These are phyloP conservation scores for Monascus ruber DNA, from an alignment of 2,329 filamentous ascomycete species.

Conservation along the genomic window DNA sequence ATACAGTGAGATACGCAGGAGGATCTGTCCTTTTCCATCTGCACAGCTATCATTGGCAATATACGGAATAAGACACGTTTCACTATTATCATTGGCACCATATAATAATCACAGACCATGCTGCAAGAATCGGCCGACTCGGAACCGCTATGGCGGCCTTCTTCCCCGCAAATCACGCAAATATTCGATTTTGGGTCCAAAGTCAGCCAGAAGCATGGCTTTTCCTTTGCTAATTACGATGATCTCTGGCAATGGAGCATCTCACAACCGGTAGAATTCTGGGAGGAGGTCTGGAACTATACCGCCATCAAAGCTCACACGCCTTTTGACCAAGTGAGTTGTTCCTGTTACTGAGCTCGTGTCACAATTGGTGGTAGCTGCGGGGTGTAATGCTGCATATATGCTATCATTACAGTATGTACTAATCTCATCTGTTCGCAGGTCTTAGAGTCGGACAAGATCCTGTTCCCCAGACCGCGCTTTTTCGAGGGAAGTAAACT, in stretches of 20 bases:
- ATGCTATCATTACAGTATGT: too few species aligned
- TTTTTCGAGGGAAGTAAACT: constrained; percentile 72
- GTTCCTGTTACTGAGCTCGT: not conserved
- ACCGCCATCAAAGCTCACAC: constrained; percentile 61
- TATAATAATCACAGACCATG: constrained; percentile 1
- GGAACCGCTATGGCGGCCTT: constrained; percentile 55
- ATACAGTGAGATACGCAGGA: too few species aligned
- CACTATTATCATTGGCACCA: too few species aligned
- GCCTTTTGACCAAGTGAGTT: constrained; percentile 35
- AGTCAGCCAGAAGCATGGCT: constrained; percentile 55
- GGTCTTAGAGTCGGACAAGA: constrained; percentile 55
- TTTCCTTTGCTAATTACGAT: constrained; percentile 55
- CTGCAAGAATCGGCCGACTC: constrained; percentile 23
- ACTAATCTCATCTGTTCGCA: constrained; percentile 20
- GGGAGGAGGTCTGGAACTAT: constrained; percentile 76
- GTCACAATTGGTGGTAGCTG: not conserved
- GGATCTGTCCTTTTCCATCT: too few species aligned
- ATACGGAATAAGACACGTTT: too few species aligned
- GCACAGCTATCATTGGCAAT: too few species aligned
- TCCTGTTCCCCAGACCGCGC: constrained; percentile 74
- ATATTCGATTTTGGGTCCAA: constrained; percentile 62
- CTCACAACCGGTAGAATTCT: constrained; percentile 63
- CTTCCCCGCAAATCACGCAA: constrained; percentile 53
- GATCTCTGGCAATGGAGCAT: constrained; percentile 81
- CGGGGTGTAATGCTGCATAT: too few species aligned